Conservation (phyloP, 192 early-diverging fungal species). For the Coemansia sp. region DNA sequence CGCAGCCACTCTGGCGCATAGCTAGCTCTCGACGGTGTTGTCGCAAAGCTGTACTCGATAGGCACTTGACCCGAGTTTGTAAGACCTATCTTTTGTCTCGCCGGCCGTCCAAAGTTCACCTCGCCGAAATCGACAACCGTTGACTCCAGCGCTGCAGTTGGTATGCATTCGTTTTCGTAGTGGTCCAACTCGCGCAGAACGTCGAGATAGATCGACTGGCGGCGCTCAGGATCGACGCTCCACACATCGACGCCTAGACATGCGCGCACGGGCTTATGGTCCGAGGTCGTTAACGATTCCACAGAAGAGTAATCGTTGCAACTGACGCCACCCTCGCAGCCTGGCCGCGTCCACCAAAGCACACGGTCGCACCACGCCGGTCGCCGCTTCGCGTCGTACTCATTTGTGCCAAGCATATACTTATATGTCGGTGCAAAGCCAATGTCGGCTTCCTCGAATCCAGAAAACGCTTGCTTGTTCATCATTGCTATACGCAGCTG, state of each 20-base stretch:
- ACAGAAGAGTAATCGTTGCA: conserved; percentile 24
- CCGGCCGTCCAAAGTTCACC: conserved; percentile 57
- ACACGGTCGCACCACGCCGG: conserved; percentile 96
- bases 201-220: conserved; percentile 59
- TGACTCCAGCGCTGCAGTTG: conserved; percentile 60
- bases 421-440: conserved; percentile 91
- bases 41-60: conserved; percentile 70
- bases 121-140: conserved; percentile 73
- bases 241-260: conserved; percentile 68
- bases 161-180: conserved; percentile 78
- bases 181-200: conserved; percentile 75
- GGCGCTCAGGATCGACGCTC: conserved; percentile 58
- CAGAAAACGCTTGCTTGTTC: conserved; percentile 72
- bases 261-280: conserved; percentile 91
- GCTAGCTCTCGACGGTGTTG: conserved; percentile 61
- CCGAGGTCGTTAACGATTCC: conserved; percentile 37
- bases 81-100: conserved; percentile 58
- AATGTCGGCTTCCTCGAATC: conserved; percentile 80
- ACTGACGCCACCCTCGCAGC: conserved; percentile 34
- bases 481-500: conserved; percentile 73
- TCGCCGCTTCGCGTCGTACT: conserved; percentile 80
- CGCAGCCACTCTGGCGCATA: conserved; percentile 73
- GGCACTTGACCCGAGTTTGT: conserved; percentile 77
- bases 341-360: conserved; percentile 74
- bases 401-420: conserved; percentile 78